A percentile compares a stretch with the other conserved stretches of the same genome.
Evolutionary conservation across 345 rosid genomes (phyloP).

Genomic region (Kandelia obovata): DNA sequence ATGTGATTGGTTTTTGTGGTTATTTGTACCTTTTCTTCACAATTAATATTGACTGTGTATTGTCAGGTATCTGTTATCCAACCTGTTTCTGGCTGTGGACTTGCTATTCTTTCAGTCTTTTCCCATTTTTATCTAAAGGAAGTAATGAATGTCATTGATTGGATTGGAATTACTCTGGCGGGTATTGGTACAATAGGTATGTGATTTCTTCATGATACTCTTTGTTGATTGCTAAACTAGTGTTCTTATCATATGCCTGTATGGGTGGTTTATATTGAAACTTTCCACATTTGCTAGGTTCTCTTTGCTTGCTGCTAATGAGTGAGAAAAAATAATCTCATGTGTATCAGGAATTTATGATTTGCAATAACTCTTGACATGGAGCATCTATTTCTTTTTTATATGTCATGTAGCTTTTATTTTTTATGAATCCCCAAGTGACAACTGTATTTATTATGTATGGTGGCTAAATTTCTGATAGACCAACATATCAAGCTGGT

Average conservation of each 20-base stretch:
- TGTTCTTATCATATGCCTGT: not conserved
- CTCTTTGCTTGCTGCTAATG: too few species aligned
- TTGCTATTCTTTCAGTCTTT: conserved; percentile 83
- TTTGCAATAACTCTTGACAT: too few species aligned
- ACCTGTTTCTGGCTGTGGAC: conserved; percentile 98
- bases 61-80: conserved; percentile 89
- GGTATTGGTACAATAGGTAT: conserved; percentile 97
- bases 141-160: conserved; percentile 85
- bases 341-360: too few species aligned
- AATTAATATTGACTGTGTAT: conserved; percentile 15
- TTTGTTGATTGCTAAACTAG: not conserved
- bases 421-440: not conserved
- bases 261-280: too few species aligned
- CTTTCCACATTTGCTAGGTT: too few species aligned
- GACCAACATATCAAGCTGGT: too few species aligned
- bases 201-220: conserved; percentile 22
- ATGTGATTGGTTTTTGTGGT: conserved; percentile 10
- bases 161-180: conserved; percentile 91
- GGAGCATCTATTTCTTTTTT: too few species aligned
- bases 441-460: too few species aligned
- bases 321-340: too few species aligned
- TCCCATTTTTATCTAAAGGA: conserved; percentile 95
- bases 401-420: too few species aligned
- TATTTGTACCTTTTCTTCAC: conserved; percentile 3
- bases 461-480: too few species aligned